phyloP scores from a whole-genome alignment of 2,329 filamentous ascomycete species.

The Fusarium sp. region DNA sequence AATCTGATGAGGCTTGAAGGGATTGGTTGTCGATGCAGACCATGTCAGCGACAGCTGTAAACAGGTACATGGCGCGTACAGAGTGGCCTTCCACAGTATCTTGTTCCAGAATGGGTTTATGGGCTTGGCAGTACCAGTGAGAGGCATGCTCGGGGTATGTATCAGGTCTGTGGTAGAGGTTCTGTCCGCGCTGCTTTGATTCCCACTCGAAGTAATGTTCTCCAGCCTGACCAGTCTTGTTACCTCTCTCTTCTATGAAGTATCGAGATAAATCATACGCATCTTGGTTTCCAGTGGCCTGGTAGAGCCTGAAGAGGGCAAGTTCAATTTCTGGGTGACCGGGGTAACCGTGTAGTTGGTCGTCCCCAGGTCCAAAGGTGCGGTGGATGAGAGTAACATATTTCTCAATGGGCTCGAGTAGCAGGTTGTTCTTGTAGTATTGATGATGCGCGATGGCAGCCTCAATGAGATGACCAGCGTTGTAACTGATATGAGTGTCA shows the following conservation, averaged over 20 bases:
- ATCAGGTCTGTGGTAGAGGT: background rate
- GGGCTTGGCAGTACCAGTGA: slow-evolving; percentile 5
- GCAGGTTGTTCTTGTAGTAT: slow-evolving; percentile 62
- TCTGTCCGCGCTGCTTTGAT: background rate
- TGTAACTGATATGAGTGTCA: slow-evolving; percentile 57
- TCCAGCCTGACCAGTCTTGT: slow-evolving; percentile 44
- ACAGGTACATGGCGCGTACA: slow-evolving; percentile 71
- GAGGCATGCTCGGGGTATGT: slow-evolving; percentile 6
- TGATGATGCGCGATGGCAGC: slow-evolving; percentile 68
- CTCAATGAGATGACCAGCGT: slow-evolving; percentile 72
- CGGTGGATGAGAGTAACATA: slow-evolving; percentile 61
- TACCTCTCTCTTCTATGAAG: slow-evolving; percentile 70
- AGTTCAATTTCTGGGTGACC: slow-evolving; percentile 64
- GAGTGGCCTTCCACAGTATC: slow-evolving; percentile 59
- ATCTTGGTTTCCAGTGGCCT: slow-evolving; percentile 51
- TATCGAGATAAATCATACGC: slow-evolving; percentile 64
- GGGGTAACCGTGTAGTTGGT: slow-evolving; percentile 69
- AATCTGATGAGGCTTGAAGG: slow-evolving; percentile 41
- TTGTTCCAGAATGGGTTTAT: background rate
- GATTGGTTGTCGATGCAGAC: slow-evolving; percentile 45
- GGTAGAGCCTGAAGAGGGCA: slow-evolving; percentile 55
- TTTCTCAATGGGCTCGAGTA: slow-evolving; percentile 53
- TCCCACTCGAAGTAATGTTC: slow-evolving; percentile 3
- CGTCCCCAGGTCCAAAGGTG: slow-evolving; percentile 63
- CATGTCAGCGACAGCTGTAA: slow-evolving; percentile 69